Evolutionary conservation across 495 filamentous ascomycete species (phyloP).

Genomic region (Hyphodiscus hymeniophilus): DNA sequence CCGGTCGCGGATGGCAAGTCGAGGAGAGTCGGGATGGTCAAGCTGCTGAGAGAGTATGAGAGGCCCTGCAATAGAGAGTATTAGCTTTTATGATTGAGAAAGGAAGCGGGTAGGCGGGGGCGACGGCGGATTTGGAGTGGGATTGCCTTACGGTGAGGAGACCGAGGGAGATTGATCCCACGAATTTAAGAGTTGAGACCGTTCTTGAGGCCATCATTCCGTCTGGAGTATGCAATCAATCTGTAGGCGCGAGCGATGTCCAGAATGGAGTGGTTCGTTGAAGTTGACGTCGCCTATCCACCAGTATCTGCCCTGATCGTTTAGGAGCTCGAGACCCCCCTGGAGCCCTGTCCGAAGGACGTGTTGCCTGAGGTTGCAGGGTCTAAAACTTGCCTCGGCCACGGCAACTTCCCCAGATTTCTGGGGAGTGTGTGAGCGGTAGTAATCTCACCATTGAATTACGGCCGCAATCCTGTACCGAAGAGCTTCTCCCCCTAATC

Average conservation of each 20-base stretch:
- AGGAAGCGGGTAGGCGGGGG: slow-evolving; percentile 3
- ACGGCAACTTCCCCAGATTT: too few relatives aligned
- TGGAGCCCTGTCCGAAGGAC: too few relatives aligned
- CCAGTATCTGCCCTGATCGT: too few relatives aligned
- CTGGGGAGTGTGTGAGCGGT: too few relatives aligned
- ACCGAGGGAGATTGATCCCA: slow-evolving; percentile 79
- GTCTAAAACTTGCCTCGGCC: too few relatives aligned
- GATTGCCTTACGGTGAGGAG: slow-evolving; percentile 51
- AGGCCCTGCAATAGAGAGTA: slow-evolving; percentile 52
- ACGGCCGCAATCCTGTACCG: not conserved
- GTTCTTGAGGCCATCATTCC: slow-evolving; percentile 54
- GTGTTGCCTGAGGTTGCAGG: too few relatives aligned
- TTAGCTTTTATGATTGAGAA: not conserved
- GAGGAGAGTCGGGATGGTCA: slow-evolving; percentile 69
- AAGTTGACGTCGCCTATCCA: not conserved
- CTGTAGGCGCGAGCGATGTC: slow-evolving; percentile 1
- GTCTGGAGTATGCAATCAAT: not conserved
- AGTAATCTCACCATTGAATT: too few relatives aligned
- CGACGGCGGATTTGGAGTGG: slow-evolving; percentile 40
- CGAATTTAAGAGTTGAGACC: slow-evolving; percentile 75
- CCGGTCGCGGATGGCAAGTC: slow-evolving; percentile 62
- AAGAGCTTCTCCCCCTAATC: not conserved
- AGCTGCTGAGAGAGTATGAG: slow-evolving; percentile 66
- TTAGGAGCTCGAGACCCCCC: too few relatives aligned
- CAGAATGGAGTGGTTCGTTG: not conserved